These are phyloP conservation scores for Russula lepida DNA, from an alignment of 768 basidiomycete genomes.

Conservation along the genomic window DNA sequence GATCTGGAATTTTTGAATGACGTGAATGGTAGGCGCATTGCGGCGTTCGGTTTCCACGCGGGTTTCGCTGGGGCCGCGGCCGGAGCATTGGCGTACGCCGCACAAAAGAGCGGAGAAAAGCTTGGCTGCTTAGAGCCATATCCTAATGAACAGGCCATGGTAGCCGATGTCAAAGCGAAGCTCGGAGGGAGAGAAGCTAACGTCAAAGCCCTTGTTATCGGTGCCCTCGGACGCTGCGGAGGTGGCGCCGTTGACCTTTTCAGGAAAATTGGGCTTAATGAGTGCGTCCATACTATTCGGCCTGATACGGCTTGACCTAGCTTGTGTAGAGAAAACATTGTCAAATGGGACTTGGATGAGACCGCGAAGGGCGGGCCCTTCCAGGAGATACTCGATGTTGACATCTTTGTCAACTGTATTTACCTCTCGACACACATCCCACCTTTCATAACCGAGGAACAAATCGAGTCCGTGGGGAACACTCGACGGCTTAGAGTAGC, in stretches of 20 bases:
- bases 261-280: conserved; percentile 87
- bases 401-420: conserved; percentile 99
- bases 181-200: conserved; percentile 63
- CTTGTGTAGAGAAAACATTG: conserved; percentile 66
- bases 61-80: conserved; percentile 98
- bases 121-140: conserved; percentile 75
- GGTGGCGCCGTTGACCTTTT: conserved; percentile 93
- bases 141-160: conserved; percentile 77
- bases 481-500: conserved; percentile 66
- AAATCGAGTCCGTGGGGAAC: conserved; percentile 63
- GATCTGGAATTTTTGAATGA: conserved; percentile 95
- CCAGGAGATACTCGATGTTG: conserved; percentile 88
- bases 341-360: conserved; percentile 98
- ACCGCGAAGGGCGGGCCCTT: conserved; percentile 97
- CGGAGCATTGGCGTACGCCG: conserved; percentile 71
- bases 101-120: conserved; percentile 48
- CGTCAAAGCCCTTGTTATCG: conserved; percentile 86
- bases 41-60: conserved; percentile 97
- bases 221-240: conserved; percentile 92
- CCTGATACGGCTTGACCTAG: neutral
- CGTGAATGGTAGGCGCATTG: conserved; percentile 76
- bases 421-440: conserved; percentile 85
- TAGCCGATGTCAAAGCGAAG: conserved; percentile 55
- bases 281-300: conserved; percentile 48
- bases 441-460: conserved; percentile 66